Conservation (phyloP, 192 early-diverging fungal species). For the Mortierella antarctica region DNA sequence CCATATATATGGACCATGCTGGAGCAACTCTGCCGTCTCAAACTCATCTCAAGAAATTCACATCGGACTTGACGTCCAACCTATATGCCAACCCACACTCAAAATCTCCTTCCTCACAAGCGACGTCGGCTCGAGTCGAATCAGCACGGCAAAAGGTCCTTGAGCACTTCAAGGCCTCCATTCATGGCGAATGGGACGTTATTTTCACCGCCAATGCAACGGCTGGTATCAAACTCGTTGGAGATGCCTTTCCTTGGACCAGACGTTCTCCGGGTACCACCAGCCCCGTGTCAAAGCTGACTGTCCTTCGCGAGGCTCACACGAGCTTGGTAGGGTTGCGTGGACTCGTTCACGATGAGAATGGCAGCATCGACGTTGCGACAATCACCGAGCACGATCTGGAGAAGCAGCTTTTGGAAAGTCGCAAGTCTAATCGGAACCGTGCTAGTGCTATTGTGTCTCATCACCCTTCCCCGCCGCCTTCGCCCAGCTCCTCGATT, state of each 20-base stretch:
- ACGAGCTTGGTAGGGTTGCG: conserved; percentile 83
- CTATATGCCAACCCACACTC: conserved; percentile 79
- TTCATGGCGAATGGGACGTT: conserved; percentile 68
- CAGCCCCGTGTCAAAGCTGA: conserved; percentile 51
- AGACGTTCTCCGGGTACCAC: not conserved
- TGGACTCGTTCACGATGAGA: conserved; percentile 56
- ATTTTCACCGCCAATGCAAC: conserved; percentile 87
- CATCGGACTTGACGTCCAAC: conserved; percentile 56
- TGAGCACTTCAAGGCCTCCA: conserved; percentile 65
- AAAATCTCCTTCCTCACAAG: conserved; percentile 62
- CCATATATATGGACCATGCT: conserved; percentile 69
- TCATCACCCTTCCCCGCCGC: conserved; percentile 40
- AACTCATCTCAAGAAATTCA: conserved; percentile 53
- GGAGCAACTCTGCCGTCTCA: conserved; percentile 68
- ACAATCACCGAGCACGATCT: conserved; percentile 34
- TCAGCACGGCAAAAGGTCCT: conserved; percentile 65
- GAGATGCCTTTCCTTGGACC: conserved; percentile 74
- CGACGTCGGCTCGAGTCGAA: conserved; percentile 62
- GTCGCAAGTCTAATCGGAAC: not conserved
- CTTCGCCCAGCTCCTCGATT: conserved; percentile 20
- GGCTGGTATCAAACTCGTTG: conserved; percentile 78
- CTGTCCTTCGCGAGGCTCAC: conserved; percentile 75
- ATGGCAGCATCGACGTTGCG: conserved; percentile 28
- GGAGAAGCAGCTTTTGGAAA: conserved; percentile 1
- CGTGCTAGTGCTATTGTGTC: not conserved